These are phyloP conservation scores for Xylariaceae sp. DNA, from an alignment of 2,329 filamentous ascomycete genomes.

Conservation along the genomic window DNA sequence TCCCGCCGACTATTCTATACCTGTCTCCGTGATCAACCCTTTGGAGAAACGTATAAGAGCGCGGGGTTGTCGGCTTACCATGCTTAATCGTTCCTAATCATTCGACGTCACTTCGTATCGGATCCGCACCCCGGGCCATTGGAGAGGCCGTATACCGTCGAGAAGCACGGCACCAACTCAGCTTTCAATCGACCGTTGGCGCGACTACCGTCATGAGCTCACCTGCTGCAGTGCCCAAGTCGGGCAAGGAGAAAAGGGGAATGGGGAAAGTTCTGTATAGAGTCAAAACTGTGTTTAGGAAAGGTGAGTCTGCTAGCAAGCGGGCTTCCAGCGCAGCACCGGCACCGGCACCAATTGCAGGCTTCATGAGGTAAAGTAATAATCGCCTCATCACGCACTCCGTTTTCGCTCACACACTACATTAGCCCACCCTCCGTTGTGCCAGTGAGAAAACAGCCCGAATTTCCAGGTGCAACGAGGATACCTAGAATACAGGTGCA, in stretches of 20 bases:
- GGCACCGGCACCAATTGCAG: constrained; percentile 6
- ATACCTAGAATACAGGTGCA: constrained; percentile 48
- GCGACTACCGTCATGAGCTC: constrained; percentile 20
- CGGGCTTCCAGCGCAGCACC: constrained; percentile 6
- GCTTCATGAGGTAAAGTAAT: constrained; percentile 18
- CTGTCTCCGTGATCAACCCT: too few relatives aligned
- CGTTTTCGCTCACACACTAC: constrained; percentile 10
- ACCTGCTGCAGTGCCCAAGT: constrained; percentile 15
- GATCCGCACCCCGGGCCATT: neutral
- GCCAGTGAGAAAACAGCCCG: constrained; percentile 10
- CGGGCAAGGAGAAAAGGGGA: constrained; percentile 38
- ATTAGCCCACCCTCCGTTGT: constrained; percentile 13
- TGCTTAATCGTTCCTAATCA: neutral
- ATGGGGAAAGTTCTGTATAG: constrained; percentile 44
- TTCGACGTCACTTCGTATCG: neutral
- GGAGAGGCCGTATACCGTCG: neutral
- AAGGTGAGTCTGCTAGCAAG: constrained; percentile 30
- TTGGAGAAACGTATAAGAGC: neutral
- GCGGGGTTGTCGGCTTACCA: neutral
- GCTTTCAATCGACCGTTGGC: neutral
- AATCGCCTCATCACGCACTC: neutral
- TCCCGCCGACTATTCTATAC: too few relatives aligned
- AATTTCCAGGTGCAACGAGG: constrained; percentile 29
- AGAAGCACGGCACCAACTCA: constrained; percentile 1
- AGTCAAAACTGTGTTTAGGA: constrained; percentile 48